Conservation (phyloP, 345 rosid genomes). For the Chamaenerion angustifolium region DNA sequence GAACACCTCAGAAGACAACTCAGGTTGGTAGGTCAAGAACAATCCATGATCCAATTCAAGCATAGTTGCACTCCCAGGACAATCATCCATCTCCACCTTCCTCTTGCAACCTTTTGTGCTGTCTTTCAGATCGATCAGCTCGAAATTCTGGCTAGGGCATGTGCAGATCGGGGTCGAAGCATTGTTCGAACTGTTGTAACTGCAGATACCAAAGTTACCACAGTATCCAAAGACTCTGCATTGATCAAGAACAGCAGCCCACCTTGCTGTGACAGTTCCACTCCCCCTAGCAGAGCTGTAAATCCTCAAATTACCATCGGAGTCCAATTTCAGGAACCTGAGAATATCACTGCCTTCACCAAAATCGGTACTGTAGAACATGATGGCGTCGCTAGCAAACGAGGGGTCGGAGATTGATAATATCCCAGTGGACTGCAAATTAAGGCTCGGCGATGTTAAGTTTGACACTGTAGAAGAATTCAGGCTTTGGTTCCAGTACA, state of each 20-base stretch:
- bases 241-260: conserved; percentile 46
- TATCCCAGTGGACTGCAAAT: conserved; percentile 29
- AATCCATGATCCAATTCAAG: conserved; percentile 25
- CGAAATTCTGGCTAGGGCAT: conserved; percentile 58
- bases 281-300: conserved; percentile 21
- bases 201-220: conserved; percentile 49
- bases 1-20: conserved; percentile 14
- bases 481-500: conserved; percentile 36
- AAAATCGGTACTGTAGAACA: conserved; percentile 38
- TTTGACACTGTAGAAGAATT: conserved; percentile 28
- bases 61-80: conserved; percentile 34
- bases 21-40: conserved; percentile 24
- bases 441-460: conserved; percentile 29
- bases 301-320: conserved; percentile 55
- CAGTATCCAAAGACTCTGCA: conserved; percentile 51
- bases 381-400: conserved; percentile 9
- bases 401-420: conserved; percentile 19
- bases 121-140: conserved; percentile 29
- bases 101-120: conserved; percentile 45
- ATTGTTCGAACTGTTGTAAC: conserved; percentile 20
- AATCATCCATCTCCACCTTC: conserved; percentile 28
- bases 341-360: conserved; percentile 34
- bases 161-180: conserved; percentile 29
- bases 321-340: conserved; percentile 40
- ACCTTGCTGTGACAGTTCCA: conserved; percentile 15